Evolutionary conservation across 768 basidiomycete genomes (phyloP).

Genomic region (Leccinum sublutescens): DNA sequence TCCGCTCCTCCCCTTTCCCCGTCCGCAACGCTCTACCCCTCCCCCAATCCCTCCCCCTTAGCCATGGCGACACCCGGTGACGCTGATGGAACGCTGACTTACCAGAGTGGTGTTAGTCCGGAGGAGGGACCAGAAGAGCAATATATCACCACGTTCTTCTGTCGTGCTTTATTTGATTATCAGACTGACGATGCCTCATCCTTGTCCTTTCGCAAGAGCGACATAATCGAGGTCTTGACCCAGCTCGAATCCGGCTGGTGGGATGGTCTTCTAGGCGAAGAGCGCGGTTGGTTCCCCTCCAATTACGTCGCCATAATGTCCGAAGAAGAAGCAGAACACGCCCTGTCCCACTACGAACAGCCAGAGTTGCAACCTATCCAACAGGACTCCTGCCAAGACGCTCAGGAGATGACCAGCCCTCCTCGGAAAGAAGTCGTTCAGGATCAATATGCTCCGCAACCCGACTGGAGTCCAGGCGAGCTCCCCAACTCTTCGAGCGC

Average conservation of each 20-base stretch:
- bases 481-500: slow-evolving; percentile 37
- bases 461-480: slow-evolving; percentile 43
- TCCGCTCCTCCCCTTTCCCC: slow-evolving; percentile 10
- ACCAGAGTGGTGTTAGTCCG: slow-evolving; percentile 23
- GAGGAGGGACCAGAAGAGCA: slow-evolving; percentile 50
- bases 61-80: slow-evolving; percentile 20
- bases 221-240: slow-evolving; percentile 92
- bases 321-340: slow-evolving; percentile 77
- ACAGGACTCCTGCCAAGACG: slow-evolving; percentile 11
- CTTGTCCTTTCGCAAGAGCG: slow-evolving; percentile 80
- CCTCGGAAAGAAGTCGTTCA: slow-evolving; percentile 14
- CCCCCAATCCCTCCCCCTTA: slow-evolving; percentile 2
- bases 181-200: slow-evolving; percentile 85
- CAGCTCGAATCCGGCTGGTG: slow-evolving; percentile 96
- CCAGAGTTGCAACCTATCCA: slow-evolving; percentile 13
- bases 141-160: slow-evolving; percentile 72
- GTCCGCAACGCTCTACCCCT: slow-evolving; percentile 7
- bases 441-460: slow-evolving; percentile 38
- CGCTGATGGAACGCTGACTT: slow-evolving; percentile 19
- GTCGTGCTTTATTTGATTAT: slow-evolving; percentile 91
- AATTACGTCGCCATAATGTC: slow-evolving; percentile 86
- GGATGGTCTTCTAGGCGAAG: slow-evolving; percentile 89
- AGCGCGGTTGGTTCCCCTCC: slow-evolving; percentile 96
- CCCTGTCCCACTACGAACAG: slow-evolving; percentile 39
- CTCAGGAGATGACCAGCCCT: slow-evolving; percentile 14